Evolutionary conservation across 495 filamentous ascomycete genomes (phyloP), one percentile per base, ranked within the genome.

Genomic region (Elasticomyces elasticus): DNA sequence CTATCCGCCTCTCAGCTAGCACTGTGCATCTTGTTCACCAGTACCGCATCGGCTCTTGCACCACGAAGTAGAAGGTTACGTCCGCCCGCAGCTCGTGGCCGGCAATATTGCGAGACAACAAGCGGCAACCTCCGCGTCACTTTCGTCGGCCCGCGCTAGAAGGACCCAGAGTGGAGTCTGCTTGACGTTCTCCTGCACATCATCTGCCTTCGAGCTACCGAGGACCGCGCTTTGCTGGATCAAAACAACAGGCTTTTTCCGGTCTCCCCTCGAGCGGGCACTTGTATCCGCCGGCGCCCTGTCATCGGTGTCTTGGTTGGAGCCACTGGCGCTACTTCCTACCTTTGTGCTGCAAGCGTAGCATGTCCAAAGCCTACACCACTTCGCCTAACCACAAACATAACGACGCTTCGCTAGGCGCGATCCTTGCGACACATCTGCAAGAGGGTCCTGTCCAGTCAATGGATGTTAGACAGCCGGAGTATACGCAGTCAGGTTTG

Each of bases 401-500:
- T 49, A 50, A 59, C 52, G 56, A 56, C 40, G 28, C 60, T 15
- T 55, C 57, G 24, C 64, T 62, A 53, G 61, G 64, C 63, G 67
- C 64, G 60, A 70, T 57, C 44, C 63, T 67, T 28, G 43, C 66
- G 46, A 55, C 52, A 24, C 58, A 66, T 55, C 43, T 63, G 31
- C 62, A 64, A 15, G 31, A 51, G 38, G 55, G 49, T 53, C 56
- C 49, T 20, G 69, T 70, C 61, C 72, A 71, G 71, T 76, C 74
- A 83, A 92, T 95, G 86, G 86, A 90, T 79, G 86, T 86, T 79
- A 81, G 84, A 77, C 79, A 86, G 68, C 74, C 86, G 76, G 89
- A 94, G 72, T 95, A 90, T 77, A 81, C 87, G 85, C 90, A 95
- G 83, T 84, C 89, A 94, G 91, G 89, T 95, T 94, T 87, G 90